These are phyloP conservation scores for Biscogniauxia mediterranea DNA, from an alignment of 2,329 filamentous ascomycete genomes.

Conservation along the genomic window DNA sequence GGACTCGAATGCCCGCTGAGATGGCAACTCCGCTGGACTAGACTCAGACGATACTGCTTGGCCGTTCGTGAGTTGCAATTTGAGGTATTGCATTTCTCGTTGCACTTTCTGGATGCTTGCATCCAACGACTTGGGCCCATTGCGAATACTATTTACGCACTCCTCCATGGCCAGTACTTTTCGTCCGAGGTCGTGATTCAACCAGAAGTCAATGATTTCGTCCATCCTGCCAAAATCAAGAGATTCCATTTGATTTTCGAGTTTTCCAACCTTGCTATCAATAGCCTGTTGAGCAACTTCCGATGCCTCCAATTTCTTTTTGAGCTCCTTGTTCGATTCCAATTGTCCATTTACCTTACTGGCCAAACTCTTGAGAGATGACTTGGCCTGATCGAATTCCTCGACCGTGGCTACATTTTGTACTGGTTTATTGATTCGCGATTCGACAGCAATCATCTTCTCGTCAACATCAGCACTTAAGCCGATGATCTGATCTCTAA, in stretches of 20 bases:
- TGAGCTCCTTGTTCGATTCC: background rate
- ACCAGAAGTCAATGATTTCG: conserved; percentile 17
- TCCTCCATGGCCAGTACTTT: conserved; percentile 12
- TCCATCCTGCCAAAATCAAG: conserved; percentile 19
- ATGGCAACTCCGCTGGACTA: background rate
- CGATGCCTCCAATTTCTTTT: background rate
- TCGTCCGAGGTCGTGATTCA: conserved; percentile 15
- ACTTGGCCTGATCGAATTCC: background rate
- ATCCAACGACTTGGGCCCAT: conserved; percentile 9
- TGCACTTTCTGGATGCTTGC: background rate
- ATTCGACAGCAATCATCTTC: background rate
- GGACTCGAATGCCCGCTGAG: background rate
- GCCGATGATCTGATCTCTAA: background rate
- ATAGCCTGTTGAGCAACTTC: background rate
- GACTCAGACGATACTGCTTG: background rate
- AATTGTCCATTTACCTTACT: background rate
- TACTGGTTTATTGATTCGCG: background rate
- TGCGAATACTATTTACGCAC: background rate
- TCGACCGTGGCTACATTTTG: background rate
- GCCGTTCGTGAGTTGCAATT: background rate
- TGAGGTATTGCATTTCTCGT: background rate
- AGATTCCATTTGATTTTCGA: conserved; percentile 10
- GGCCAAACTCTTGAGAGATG: background rate
- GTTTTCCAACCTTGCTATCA: conserved; percentile 8
- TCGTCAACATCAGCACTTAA: background rate